These are phyloP conservation scores for Diaporthe sp. DNA, from an alignment of 2,329 filamentous ascomycete species.

Conservation along the genomic window DNA sequence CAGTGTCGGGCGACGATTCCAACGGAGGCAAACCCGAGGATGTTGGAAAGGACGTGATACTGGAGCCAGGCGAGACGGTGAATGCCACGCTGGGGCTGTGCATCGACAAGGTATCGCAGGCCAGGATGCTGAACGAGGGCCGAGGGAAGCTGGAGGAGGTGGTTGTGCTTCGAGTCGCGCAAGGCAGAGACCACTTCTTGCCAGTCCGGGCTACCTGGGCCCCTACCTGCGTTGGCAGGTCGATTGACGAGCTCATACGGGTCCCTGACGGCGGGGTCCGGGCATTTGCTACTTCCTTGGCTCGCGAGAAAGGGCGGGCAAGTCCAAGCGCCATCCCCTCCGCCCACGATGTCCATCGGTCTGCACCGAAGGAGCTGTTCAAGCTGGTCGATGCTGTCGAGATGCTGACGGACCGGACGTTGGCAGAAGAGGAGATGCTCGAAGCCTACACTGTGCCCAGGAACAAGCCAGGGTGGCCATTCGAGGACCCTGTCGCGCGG, in stretches of 20 bases:
- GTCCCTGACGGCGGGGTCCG: constrained; percentile 87
- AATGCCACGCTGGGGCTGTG: constrained; percentile 77
- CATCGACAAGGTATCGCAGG: constrained; percentile 74
- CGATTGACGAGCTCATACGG: constrained; percentile 88
- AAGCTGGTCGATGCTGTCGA: constrained; percentile 86
- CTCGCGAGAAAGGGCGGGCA: constrained; percentile 49
- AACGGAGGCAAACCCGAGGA: constrained; percentile 47
- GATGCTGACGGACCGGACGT: constrained; percentile 66
- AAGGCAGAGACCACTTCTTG: constrained; percentile 93
- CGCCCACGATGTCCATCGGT: constrained; percentile 75
- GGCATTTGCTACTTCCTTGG: constrained; percentile 55
- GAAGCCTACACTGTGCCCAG: constrained; percentile 66
- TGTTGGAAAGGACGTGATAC: constrained; percentile 68
- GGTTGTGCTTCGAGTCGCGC: constrained; percentile 84
- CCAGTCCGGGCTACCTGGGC: constrained; percentile 84
- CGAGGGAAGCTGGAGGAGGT: constrained; percentile 82
- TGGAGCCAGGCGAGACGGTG: constrained; percentile 88
- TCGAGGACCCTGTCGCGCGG: constrained; percentile 51
- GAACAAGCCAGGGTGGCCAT: constrained; percentile 71
- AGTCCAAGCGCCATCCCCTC: constrained; percentile 65
- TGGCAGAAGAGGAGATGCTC: constrained; percentile 75
- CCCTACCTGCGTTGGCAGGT: constrained; percentile 85
- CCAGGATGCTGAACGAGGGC: constrained; percentile 80
- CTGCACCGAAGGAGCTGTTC: constrained; percentile 90
- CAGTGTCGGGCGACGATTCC: constrained; percentile 54